Base-by-base conservation (phyloP, 129 eudicot genomes). In the Glebionis coronaria region DNA sequence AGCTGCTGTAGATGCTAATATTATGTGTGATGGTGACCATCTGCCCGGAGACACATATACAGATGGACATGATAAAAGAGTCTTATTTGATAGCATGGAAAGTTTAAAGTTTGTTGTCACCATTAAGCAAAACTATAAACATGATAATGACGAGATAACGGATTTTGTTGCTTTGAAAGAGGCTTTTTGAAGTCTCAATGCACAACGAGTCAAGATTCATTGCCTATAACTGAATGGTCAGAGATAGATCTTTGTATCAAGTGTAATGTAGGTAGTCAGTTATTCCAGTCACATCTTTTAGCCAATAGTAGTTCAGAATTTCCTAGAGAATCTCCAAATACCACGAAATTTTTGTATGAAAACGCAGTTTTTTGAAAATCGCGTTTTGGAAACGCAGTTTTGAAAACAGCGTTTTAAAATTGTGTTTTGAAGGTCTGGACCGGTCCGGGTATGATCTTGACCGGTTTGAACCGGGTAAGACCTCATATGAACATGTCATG, bases 211-310 rank as follows among this genome's bases (percentile, higher is more conserved):
- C 79, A 81, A 74, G 93, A 88, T 67, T 75, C 82, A 5, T 56
- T 76, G 61, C 77, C 77, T 68, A 73, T 76, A 63, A 61, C 60
- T 38, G 81, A 80, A 53, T 60, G 53, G 16, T 73, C 80, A 47
- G 84, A 83, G 62, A 54, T 47, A 15, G 76, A 78, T 84, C 64
- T 76, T 20, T 92, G 98, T 80, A 57, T 79, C 82, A 85, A 76
- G 72, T 93, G 98, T 70, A 76, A 82, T 50, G 72, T 70, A 70
- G 82, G 84, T 73, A 90, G 84, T 55, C 70, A 81, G 18, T 61
- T 93, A 71, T 67, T 93, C n/a, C n/a, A n/a, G n/a, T n/a, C n/a
- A n/a, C n/a, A n/a, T n/a, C n/a, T n/a, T n/a, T n/a, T n/a, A n/a
- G n/a, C n/a, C n/a, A n/a, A n/a, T n/a, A n/a, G n/a, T n/a, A n/a